Conservation (phyloP, 2,329 filamentous ascomycete species). For the Stylonectria norvegica region DNA sequence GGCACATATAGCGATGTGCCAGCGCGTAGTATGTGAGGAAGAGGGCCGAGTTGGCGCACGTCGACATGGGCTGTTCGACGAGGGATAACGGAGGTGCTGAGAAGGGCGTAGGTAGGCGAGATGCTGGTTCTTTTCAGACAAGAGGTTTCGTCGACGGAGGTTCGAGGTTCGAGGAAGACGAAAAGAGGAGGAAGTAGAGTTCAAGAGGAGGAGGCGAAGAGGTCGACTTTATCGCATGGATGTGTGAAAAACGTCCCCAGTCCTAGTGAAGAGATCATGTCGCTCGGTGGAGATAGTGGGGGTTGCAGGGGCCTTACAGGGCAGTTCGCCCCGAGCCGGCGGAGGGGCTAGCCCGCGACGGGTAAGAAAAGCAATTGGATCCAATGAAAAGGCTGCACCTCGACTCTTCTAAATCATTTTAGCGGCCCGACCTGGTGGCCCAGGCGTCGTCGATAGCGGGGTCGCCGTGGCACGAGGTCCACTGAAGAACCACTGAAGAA, state of each 20-base stretch:
- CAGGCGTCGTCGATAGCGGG: not conserved
- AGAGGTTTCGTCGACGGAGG: constrained; percentile 1
- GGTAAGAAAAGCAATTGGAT: not conserved
- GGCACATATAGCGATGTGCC: constrained; percentile 46
- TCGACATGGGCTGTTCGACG: constrained; percentile 18
- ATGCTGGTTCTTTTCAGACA: no score
- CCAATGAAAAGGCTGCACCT: not conserved
- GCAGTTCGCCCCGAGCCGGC: not conserved
- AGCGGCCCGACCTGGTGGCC: not conserved
- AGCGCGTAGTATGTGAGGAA: constrained; percentile 13
- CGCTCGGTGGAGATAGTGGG: no score
- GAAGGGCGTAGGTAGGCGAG: not conserved
- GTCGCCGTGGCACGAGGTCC: not conserved
- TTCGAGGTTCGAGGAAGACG: constrained; percentile 14
- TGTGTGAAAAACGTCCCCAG: constrained; percentile 2
- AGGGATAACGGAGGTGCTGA: not conserved
- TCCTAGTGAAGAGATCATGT: no score
- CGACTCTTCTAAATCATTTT: not conserved
- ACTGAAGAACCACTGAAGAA: no score
- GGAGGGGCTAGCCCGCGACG: not conserved
- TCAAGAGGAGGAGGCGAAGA: constrained; percentile 6
- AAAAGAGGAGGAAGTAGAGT: constrained; percentile 18
- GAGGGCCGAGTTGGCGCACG: constrained; percentile 11
- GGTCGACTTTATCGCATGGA: constrained; percentile 11
- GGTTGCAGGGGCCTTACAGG: no score